Evolutionary conservation across 768 basidiomycete genomes (phyloP).

Genomic region (Udeniomyces megalosporus): DNA sequence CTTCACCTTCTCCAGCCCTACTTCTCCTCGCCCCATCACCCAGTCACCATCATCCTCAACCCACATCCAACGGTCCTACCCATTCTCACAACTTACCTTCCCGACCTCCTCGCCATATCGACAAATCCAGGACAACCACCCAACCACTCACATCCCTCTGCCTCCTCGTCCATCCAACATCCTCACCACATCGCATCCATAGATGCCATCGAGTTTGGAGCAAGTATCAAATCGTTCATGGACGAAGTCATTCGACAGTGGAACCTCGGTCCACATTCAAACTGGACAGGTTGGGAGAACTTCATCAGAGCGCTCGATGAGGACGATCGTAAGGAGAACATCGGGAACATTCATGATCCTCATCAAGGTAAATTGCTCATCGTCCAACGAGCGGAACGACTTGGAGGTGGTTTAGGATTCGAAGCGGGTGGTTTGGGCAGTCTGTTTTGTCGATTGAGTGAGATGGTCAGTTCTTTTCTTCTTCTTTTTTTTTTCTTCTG

Average conservation of each 20-base stretch:
- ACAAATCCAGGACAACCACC: background rate
- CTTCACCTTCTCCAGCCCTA: background rate
- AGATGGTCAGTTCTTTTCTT: background rate
- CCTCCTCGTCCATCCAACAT: background rate
- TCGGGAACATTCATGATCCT: background rate
- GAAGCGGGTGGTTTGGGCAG: slow-evolving; percentile 6
- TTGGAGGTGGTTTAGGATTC: background rate
- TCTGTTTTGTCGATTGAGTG: background rate
- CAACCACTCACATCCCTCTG: background rate
- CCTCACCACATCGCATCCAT: background rate
- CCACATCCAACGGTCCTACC: background rate
- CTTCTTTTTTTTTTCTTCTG: too few relatives aligned
- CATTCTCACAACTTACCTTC: background rate
- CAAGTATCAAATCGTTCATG: background rate
- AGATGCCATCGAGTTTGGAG: slow-evolving; percentile 6
- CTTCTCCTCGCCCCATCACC: background rate
- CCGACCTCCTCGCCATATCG: background rate
- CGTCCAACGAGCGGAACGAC: slow-evolving; percentile 4
- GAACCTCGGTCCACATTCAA: background rate
- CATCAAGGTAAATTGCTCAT: background rate
- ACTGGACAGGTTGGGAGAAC: slow-evolving; percentile 7
- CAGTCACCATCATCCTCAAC: background rate
- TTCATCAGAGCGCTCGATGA: slow-evolving; percentile 1
- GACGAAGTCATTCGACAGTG: slow-evolving; percentile 1
- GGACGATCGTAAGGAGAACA: background rate